Evolutionary conservation across 2,329 filamentous ascomycete genomes (phyloP).

Genomic region (Penicillium polonicum): DNA sequence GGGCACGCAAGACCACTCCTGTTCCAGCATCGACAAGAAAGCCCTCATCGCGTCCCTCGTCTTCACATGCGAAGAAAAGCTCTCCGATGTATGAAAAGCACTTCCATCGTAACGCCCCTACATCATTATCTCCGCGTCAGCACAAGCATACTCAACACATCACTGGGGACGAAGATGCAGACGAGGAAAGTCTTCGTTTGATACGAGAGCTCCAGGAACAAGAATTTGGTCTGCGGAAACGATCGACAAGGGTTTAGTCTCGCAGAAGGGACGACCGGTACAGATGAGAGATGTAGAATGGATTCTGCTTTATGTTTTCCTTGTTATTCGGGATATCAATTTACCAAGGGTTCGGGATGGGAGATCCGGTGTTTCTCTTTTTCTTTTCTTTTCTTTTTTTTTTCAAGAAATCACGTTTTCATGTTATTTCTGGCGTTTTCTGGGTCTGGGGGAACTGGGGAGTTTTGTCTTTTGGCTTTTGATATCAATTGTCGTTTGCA

Average conservation of each 20-base stretch:
- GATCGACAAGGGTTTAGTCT: slow-evolving; percentile 23
- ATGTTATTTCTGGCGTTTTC: slow-evolving; percentile 14
- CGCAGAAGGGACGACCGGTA: background rate
- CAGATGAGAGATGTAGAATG: slow-evolving; percentile 4
- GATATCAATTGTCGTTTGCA: slow-evolving; percentile 10
- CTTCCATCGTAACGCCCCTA: slow-evolving; percentile 24
- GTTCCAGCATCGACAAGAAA: slow-evolving; percentile 32
- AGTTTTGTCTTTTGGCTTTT: slow-evolving; percentile 4
- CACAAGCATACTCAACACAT: slow-evolving; percentile 30
- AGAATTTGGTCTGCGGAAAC: slow-evolving; percentile 46
- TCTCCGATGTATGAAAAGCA: slow-evolving; percentile 43
- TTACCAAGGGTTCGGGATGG: slow-evolving; percentile 13
- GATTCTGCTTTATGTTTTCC: slow-evolving; percentile 14
- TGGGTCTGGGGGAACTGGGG: slow-evolving; percentile 8
- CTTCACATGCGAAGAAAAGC: slow-evolving; percentile 41
- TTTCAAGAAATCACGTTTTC: slow-evolving; percentile 1
- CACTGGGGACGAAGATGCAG: slow-evolving; percentile 33
- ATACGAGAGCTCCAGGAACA: slow-evolving; percentile 48
- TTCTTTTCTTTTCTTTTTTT: too few species aligned
- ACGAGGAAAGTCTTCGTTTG: slow-evolving; percentile 45
- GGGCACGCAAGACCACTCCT: slow-evolving; percentile 28
- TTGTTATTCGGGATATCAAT: slow-evolving; percentile 20
- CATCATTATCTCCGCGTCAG: slow-evolving; percentile 31
- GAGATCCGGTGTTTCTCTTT: slow-evolving; percentile 18
- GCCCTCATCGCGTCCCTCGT: slow-evolving; percentile 37